Evolutionary conservation across 1,284 basidiomycete genomes (phyloP).

Genomic region (Quambalaria eucalypti): DNA sequence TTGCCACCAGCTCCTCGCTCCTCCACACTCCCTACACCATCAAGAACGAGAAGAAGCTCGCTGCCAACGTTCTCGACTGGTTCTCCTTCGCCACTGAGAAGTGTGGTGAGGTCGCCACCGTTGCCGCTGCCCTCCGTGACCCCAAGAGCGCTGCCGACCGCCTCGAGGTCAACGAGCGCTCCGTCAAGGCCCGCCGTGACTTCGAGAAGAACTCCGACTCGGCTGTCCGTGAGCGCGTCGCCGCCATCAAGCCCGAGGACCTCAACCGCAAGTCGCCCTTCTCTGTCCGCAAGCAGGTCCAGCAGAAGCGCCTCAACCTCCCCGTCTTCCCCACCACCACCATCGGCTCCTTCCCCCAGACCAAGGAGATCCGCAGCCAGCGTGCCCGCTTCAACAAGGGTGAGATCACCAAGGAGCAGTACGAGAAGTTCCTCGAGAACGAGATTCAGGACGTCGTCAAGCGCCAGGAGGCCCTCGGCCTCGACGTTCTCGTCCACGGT

Average conservation of each 20-base stretch:
- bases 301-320: constrained; percentile 78
- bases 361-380: constrained; percentile 72
- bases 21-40: constrained; percentile 96
- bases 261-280: constrained; percentile 86
- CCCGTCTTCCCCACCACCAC: constrained; percentile 98
- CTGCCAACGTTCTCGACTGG: constrained; percentile 87
- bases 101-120: constrained; percentile 76
- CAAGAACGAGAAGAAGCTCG: constrained; percentile 84
- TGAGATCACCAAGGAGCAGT: constrained; percentile 76
- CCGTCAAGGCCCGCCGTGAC: constrained; percentile 88
- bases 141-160: constrained; percentile 24
- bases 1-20: constrained; percentile 93
- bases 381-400: constrained; percentile 63
- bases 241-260: constrained; percentile 77
- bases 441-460: constrained; percentile 89
- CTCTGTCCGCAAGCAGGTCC: constrained; percentile 74
- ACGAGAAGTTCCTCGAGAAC: constrained; percentile 97
- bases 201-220: constrained; percentile 94
- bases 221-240: constrained; percentile 87
- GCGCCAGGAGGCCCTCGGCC: constrained; percentile 91
- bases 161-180: constrained; percentile 61
- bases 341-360: constrained; percentile 92
- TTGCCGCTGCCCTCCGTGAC: constrained; percentile 55
- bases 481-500: constrained; percentile 97
- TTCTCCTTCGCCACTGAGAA: constrained; percentile 98